phyloP scores from a whole-genome alignment of 1,284 basidiomycete genomes.

The Cystobasidium slooffiae region DNA sequence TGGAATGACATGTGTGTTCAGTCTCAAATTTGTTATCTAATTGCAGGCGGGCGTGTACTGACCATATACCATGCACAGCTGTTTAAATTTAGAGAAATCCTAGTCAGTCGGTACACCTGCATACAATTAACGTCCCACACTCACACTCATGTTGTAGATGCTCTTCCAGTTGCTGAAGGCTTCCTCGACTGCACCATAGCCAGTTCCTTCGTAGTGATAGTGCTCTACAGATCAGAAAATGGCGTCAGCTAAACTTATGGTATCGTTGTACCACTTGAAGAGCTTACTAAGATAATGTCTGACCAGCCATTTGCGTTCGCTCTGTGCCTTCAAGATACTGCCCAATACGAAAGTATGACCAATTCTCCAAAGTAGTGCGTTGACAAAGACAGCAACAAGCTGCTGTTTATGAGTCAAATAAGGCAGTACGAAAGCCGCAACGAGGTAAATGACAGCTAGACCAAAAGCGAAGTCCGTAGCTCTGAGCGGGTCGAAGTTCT shows the following conservation, averaged over 20 bases:
- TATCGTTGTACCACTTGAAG: background rate
- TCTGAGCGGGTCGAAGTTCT: constrained; percentile 73
- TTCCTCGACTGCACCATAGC: constrained; percentile 78
- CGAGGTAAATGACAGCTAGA: constrained; percentile 61
- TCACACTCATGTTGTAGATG: constrained; percentile 87
- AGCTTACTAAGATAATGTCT: constrained; percentile 82
- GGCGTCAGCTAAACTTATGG: background rate
- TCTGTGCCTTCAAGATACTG: constrained; percentile 78
- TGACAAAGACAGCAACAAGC: constrained; percentile 72
- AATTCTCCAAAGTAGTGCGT: constrained; percentile 82
- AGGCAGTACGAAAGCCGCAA: constrained; percentile 47
- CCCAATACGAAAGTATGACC: constrained; percentile 92
- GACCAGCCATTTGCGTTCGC: constrained; percentile 84
- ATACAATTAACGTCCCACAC: constrained; percentile 69
- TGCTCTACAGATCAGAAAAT: constrained; percentile 54
- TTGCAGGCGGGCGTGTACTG: background rate
- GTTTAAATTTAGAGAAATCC: background rate
- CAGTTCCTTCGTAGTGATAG: constrained; percentile 69
- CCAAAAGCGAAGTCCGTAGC: constrained; percentile 33
- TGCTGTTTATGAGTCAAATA: constrained; percentile 50
- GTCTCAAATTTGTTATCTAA: background rate
- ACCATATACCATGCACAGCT: constrained; percentile 43
- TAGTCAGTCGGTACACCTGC: background rate
- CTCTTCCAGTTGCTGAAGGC: constrained; percentile 95
- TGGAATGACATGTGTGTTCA: constrained; percentile 54